Conservation (phyloP, 1,139 yeast species). For the Saccharomycopsis hybrid region DNA sequence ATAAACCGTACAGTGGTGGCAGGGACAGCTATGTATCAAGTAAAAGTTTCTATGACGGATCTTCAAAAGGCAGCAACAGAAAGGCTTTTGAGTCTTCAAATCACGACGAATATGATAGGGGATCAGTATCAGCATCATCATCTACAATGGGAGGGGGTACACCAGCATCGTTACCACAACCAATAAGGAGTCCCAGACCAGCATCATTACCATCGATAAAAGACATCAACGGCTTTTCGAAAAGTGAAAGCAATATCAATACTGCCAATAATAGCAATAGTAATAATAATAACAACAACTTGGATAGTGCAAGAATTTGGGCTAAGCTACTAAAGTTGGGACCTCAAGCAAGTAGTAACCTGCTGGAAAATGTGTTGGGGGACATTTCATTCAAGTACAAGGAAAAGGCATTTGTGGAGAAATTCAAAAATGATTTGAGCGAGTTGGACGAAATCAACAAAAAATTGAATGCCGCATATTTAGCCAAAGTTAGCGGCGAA, state of each 20-base stretch:
- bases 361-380: not conserved
- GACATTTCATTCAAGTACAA: conserved; percentile 2
- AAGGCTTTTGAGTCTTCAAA: not conserved
- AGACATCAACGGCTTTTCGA: not conserved
- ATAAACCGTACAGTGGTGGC: not conserved
- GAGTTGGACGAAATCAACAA: conserved; percentile 18
- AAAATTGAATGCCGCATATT: conserved; percentile 6
- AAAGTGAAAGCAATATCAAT: not conserved
- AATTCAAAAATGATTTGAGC: conserved; percentile 18
- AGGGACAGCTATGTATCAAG: not conserved
- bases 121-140: too few relatives aligned
- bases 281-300: not conserved
- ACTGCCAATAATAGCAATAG: too few relatives aligned
- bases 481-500: conserved; percentile 9
- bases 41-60: not conserved
- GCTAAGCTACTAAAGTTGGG: conserved; percentile 16
- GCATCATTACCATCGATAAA: not conserved
- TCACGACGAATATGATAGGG: too few relatives aligned
- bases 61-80: not conserved
- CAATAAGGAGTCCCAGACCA: not conserved
- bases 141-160: too few relatives aligned
- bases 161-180: too few relatives aligned
- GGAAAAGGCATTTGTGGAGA: conserved; percentile 12
- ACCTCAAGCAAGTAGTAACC: not conserved
- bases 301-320: conserved; percentile 21